Evolutionary conservation across 2,329 filamentous ascomycete species (phyloP).

Genomic region (Cordyceps sp.): DNA sequence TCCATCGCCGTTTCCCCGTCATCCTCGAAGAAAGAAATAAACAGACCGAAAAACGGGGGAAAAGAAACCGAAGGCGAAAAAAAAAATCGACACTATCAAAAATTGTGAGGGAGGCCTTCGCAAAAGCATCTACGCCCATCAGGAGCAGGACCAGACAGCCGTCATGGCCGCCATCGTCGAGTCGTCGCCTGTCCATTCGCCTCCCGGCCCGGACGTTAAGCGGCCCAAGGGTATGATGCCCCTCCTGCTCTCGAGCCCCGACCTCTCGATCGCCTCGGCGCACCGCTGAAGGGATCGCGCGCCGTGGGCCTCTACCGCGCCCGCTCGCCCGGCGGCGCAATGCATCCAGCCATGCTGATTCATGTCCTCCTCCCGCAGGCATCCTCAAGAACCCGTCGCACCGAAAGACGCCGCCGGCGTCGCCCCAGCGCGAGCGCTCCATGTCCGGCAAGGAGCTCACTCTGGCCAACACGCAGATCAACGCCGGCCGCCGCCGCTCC

Average conservation of each 20-base stretch:
- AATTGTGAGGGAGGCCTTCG: too few relatives aligned
- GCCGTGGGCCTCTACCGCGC: too few relatives aligned
- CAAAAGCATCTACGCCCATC: too few relatives aligned
- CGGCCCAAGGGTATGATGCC: slow-evolving; percentile 26
- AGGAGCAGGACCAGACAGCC: too few relatives aligned
- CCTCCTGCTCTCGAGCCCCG: not conserved
- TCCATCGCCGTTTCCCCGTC: not conserved
- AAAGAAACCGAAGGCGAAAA: too few relatives aligned
- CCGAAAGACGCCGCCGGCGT: slow-evolving; percentile 40
- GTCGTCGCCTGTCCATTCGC: slow-evolving; percentile 21
- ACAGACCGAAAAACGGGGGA: not conserved
- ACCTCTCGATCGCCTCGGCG: not conserved
- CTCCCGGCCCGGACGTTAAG: slow-evolving; percentile 21
- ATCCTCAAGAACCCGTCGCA: slow-evolving; percentile 80
- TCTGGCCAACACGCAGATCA: slow-evolving; percentile 84
- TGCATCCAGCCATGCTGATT: too few relatives aligned
- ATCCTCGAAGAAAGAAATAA: not conserved
- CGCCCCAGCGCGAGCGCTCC: slow-evolving; percentile 15
- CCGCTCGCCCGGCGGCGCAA: too few relatives aligned
- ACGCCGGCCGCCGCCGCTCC: slow-evolving; percentile 78
- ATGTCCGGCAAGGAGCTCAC: slow-evolving; percentile 72
- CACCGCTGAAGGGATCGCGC: too few relatives aligned
- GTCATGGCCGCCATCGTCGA: slow-evolving; percentile 25
- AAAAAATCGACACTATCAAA: too few relatives aligned
- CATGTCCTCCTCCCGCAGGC: slow-evolving; percentile 30